Base-by-base conservation (phyloP, 108 stramenopile genomes). In the Cyclotella atomus region DNA sequence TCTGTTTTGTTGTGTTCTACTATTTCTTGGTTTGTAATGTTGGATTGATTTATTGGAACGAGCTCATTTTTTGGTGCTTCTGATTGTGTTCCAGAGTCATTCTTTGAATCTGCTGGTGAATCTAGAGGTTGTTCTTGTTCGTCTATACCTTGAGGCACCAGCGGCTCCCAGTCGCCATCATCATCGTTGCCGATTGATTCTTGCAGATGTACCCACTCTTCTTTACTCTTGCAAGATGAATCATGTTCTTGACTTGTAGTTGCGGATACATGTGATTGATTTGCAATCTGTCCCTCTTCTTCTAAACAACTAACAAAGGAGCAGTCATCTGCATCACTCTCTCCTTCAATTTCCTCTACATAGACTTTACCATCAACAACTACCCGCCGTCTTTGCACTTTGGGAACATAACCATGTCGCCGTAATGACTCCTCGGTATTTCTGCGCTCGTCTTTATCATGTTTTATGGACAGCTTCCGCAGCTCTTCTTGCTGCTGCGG, bases 241-340 rank as follows among this genome's bases (percentile, higher is more conserved):
- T n/a, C n/a, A n/a, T n/a, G n/a, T n/a, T n/a, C n/a, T n/a, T n/a
- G n/a, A n/a, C 38, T 41, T 41, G 38, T 7, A 41, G 38, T 12
- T 41, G 38, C 12, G 38, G 38, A 7, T 9, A 41, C 12, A 12
- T 41, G n/a, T 41, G 38, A 9, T 41, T 12, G 12, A 41, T 12
- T 7, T 41, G 38, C 38, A 41, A 12, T 41, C 38, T 12, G 17
- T 17, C n/a, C 47, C n/a, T 49, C 47, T 4, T 49, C 47, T n/a
- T 49, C 47, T n/a, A 10, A 12, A 49, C 47, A 49, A 49, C 47
- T 49, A 19, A n/a, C 47, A 49, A 49, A 49, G n/a, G 47, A 49
- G 4, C 47, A 10, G n/a, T 49, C 38, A 12, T 41, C 38, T 7
- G 38, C 7, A n/a, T 49, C 47, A 49, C n/a, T 49, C 10, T 49